Base-by-base conservation (phyloP, 495 filamentous ascomycete species). In the Xylaria intraflava region DNA sequence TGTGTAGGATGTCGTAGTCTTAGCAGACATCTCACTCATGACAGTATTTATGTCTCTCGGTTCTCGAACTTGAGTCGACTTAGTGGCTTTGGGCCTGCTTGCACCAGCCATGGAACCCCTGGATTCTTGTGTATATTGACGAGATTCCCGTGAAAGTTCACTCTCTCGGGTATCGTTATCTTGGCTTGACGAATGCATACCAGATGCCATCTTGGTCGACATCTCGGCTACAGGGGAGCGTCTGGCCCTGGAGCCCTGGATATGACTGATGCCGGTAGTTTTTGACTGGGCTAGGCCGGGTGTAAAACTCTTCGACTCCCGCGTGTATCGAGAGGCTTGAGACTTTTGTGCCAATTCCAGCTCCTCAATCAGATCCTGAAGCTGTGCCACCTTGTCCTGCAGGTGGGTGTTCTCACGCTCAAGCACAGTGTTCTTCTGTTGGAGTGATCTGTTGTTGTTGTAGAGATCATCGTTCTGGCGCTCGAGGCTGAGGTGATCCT, bases 401-500 rank as follows among this genome's bases (percentile, higher is more conserved):
- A 75, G 63, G 12, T 72, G 64, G n/a, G 55, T 55, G 22, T 44
- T 59, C 36, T 53, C 55, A 6, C 62, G 58, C 36, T 58, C 57
- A 41, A 65, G 60, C 29, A 64, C 59, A 40, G 68, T 58, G 33
- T 75, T 68, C 46, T 75, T 64, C 6, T 68, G 63, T 35, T 73
- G 69, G 10, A 76, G 64, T 49, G 60, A 61, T 56, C 74, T 72
- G 64, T 72, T 75, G 54, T 75, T 68, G 57, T 67, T 69, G 57
- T 71, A 73, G 30, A 76, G 72, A 19, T 55, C 64, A 16, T 77
- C 72, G 46, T 77, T 76, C 46, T 72, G 71, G 14, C 66, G 69
- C 53, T 72, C 73, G 36, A 77, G 65, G 57, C 69, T 69, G 11
- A 62, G 57, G 40, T 74, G 69, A 41, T 77, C 73, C 31, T 74